Percentiles rank a stretch among this genome's conserved stretches.
These are phyloP conservation scores for Blastomyces parvus DNA, from an alignment of 2,329 filamentous ascomycete genomes.

Conservation along the genomic window DNA sequence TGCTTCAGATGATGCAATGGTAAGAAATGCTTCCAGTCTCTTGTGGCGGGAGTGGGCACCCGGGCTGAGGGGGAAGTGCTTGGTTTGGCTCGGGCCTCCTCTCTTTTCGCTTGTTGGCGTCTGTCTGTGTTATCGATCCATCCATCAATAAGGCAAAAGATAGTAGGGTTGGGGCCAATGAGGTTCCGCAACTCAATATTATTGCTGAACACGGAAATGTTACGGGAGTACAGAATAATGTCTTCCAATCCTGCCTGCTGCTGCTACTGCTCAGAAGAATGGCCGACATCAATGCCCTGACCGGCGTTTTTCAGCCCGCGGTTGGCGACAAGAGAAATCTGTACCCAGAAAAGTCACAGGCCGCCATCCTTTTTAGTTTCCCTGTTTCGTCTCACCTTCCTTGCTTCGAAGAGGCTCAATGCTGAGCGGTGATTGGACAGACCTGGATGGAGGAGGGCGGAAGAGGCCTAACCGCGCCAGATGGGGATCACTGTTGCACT, in stretches of 20 bases:
- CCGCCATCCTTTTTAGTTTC: not conserved
- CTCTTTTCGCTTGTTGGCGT: not conserved
- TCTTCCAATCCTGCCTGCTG: not conserved
- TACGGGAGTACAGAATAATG: not conserved
- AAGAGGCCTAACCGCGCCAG: not conserved
- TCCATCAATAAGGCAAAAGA: not conserved
- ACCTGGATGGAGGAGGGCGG: not conserved
- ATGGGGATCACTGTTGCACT: not conserved
- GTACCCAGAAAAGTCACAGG: not conserved
- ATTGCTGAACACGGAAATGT: not conserved
- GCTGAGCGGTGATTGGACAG: not conserved
- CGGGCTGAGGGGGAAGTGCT: not conserved
- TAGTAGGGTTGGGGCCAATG: not conserved
- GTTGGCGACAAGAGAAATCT: not conserved
- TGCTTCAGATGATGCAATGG: not conserved
- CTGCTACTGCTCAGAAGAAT: not conserved
- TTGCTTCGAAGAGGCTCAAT: not conserved
- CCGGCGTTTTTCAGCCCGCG: not conserved
- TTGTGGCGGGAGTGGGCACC: not conserved
- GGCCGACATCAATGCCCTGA: not conserved
- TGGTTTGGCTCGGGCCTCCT: not conserved
- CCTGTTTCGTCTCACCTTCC: not conserved
- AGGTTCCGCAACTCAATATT: not conserved
- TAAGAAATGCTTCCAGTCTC: not conserved
- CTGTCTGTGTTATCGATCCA: not conserved